Evolutionary conservation across 2,329 filamentous ascomycete species (phyloP), one percentile per base, ranked within the genome.

Genomic region (Apiospora phragmitis): DNA sequence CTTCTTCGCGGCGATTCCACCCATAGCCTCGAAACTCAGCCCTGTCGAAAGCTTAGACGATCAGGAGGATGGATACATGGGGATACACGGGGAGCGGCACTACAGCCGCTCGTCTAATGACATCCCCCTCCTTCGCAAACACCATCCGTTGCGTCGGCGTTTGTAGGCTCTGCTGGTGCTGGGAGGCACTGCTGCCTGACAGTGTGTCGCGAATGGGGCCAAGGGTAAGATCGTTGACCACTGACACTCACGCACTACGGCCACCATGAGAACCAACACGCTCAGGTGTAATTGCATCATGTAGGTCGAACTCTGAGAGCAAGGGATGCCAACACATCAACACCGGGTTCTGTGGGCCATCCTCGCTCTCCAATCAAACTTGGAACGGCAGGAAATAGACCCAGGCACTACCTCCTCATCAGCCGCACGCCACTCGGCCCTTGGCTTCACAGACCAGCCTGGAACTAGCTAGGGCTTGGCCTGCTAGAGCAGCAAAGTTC

Each of bases 251-350:
- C 43, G n/a, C 38, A 35, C 47, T 11, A 51, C 47, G 8, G 21
- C 32, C 55, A 38, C 55, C 32, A 62, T 6, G 32, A n/a, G 18
- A 62, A 8, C 55, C 32, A 24, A 18, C 18, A 14, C 21, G 9
- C 29, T 5, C 51, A 35, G 16, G 51, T 21, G 18, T 35, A 62
- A n/a, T 38, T 62, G 29, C 51, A 62, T 11, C 29, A 38, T 62
- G 55, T 11, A 32, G 32, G 55, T 14, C 55, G 55, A 62, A 62
- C 7, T 14, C 21, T 38, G 55, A 32, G 55, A 32, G 55, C 55
- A 62, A 62, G 55, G 55, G 55, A 62, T 62, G 55, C 55, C 55
- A 62, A 35, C 55, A n/a, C 55, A 62, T 62, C 55, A 32, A 47
- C 43, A 47, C n/a, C 43, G 32, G 55, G 21, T 62, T 62, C 38